Conservation (phyloP, 495 filamentous ascomycete genomes). For the Penicillium malachiteum region DNA sequence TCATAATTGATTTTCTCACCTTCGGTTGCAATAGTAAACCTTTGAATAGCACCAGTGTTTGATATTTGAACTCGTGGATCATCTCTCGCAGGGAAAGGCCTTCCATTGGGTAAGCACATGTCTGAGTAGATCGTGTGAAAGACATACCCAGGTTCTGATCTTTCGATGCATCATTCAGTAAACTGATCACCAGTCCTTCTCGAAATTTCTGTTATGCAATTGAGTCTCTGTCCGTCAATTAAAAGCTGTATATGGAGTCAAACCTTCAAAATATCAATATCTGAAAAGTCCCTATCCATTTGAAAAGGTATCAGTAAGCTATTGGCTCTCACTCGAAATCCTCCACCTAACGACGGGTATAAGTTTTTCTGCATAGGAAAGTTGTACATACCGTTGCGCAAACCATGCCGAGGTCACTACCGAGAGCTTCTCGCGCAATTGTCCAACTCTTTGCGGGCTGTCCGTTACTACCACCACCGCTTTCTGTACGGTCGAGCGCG, state of each 20-base stretch:
- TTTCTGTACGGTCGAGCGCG: slow-evolving; percentile 94
- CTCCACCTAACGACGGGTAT: not conserved
- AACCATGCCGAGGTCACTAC: slow-evolving; percentile 97
- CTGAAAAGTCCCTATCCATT: slow-evolving; percentile 63
- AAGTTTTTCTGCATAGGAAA: not conserved
- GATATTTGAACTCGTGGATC: slow-evolving; percentile 88
- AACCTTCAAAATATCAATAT: slow-evolving; percentile 70
- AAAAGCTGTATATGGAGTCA: slow-evolving; percentile 17
- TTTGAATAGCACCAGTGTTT: slow-evolving; percentile 92
- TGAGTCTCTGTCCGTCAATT: slow-evolving; percentile 14
- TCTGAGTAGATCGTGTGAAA: not conserved
- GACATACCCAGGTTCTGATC: slow-evolving; percentile 81
- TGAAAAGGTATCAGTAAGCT: not conserved
- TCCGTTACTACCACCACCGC: slow-evolving; percentile 97
- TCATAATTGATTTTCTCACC: slow-evolving; percentile 45
- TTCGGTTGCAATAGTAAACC: slow-evolving; percentile 91
- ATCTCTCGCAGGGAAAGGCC: slow-evolving; percentile 85
- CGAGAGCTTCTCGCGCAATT: slow-evolving; percentile 77
- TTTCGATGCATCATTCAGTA: slow-evolving; percentile 65
- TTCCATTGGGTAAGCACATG: slow-evolving; percentile 28
- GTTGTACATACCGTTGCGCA: slow-evolving; percentile 74
- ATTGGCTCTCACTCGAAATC: not conserved
- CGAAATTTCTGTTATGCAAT: slow-evolving; percentile 69
- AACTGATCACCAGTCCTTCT: slow-evolving; percentile 72
- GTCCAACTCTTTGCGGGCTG: slow-evolving; percentile 75